A percentile compares a stretch with the other conserved stretches of the same genome.
Conservation (phyloP, 345 rosid genomes). For the Diplotaxis tenuifolia region DNA sequence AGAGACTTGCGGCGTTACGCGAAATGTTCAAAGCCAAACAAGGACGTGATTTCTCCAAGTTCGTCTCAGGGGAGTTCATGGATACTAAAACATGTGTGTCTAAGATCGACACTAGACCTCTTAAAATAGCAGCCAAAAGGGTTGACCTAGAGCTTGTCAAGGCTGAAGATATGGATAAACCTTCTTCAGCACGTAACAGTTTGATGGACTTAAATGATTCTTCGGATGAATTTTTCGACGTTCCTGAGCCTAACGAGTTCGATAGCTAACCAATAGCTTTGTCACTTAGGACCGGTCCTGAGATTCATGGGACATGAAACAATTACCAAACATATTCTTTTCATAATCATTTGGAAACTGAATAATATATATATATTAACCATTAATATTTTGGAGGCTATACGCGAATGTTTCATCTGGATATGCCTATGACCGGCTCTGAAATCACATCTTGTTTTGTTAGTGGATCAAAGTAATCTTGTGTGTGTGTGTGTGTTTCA, state of each 20-base stretch:
- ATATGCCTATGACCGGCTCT: too few species aligned
- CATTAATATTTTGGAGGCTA: too few species aligned
- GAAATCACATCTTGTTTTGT: background rate
- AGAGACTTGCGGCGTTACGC: constrained; percentile 81
- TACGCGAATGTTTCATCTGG: too few species aligned
- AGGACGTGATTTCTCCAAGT: constrained; percentile 48
- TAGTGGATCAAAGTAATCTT: constrained; percentile 23
- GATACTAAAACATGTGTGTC: constrained; percentile 35
- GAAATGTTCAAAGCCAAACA: constrained; percentile 69
- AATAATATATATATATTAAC: too few species aligned
- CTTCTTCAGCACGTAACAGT: constrained; percentile 41
- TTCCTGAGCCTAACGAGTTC: constrained; percentile 57
- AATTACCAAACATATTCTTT: too few species aligned
- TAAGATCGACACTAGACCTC: constrained; percentile 33
- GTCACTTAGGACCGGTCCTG: background rate
- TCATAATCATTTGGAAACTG: too few species aligned
- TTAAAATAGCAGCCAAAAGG: constrained; percentile 29
- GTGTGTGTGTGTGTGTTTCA: constrained; percentile 11
- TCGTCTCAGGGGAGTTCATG: constrained; percentile 40
- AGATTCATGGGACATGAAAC: too few species aligned
- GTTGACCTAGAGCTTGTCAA: constrained; percentile 20
- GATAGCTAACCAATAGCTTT: constrained; percentile 46
- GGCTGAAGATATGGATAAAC: constrained; percentile 46
- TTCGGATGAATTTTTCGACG: constrained; percentile 92
- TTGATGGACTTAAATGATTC: constrained; percentile 57